These are phyloP conservation scores for Podospora conica DNA, from an alignment of 495 filamentous ascomycete genomes.

Conservation along the genomic window DNA sequence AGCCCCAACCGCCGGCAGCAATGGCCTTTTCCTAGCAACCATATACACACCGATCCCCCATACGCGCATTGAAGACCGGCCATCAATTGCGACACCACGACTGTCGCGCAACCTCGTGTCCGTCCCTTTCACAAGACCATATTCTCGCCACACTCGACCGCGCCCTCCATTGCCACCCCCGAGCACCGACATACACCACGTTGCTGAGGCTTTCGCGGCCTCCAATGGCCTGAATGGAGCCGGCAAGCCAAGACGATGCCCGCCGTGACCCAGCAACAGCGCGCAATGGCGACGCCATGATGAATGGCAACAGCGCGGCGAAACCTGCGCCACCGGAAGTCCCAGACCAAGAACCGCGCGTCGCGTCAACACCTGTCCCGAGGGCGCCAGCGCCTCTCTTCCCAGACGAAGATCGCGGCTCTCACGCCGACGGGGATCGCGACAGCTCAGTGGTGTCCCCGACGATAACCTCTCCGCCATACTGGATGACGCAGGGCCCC, in stretches of 20 bases:
- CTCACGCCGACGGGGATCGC: slow-evolving; percentile 8
- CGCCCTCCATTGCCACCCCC: background rate
- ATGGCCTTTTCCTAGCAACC: background rate
- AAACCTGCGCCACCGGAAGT: background rate
- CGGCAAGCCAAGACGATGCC: slow-evolving; percentile 11
- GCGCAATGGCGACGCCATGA: background rate
- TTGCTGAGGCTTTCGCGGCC: background rate
- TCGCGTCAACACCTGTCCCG: background rate
- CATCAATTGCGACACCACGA: background rate
- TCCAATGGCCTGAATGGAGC: slow-evolving; percentile 31
- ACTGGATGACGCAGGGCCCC: slow-evolving; percentile 21
- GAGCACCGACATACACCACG: background rate
- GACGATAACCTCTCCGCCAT: slow-evolving; percentile 28
- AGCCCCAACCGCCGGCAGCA: background rate
- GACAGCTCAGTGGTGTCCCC: slow-evolving; percentile 18
- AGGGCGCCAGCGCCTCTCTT: slow-evolving; percentile 9
- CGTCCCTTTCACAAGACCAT: background rate
- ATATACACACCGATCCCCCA: background rate
- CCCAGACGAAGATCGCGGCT: slow-evolving; percentile 2
- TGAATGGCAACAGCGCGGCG: background rate
- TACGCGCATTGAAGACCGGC: background rate
- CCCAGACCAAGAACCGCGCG: background rate
- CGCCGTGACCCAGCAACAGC: background rate
- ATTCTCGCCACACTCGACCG: background rate
- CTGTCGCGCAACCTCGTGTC: background rate